Percentiles rank a stretch among this genome's conserved stretches.
phyloP scores from a whole-genome alignment of 352 stramenopile genomes.

The Phytophthora sansomeana region DNA sequence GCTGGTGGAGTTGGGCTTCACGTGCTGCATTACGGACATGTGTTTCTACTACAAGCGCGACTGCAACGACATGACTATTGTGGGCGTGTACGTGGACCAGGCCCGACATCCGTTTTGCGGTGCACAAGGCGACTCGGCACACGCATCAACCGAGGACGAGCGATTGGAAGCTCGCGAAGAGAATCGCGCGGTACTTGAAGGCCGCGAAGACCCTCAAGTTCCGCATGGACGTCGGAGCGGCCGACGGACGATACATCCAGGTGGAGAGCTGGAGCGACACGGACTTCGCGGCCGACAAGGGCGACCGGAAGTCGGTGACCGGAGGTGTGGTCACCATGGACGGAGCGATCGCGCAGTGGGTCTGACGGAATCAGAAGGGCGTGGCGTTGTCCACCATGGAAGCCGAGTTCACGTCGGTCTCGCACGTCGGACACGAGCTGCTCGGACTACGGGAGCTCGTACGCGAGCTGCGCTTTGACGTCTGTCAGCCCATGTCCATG shows the following conservation, averaged over 20 bases:
- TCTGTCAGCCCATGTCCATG: not conserved
- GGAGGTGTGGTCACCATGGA: conserved; percentile 11
- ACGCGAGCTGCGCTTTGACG: not conserved
- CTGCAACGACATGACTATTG: no score
- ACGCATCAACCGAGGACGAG: conserved; percentile 11
- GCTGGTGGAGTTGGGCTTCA: no score
- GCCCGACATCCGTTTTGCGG: conserved; percentile 33
- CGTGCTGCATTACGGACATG: no score
- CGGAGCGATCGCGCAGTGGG: conserved; percentile 13
- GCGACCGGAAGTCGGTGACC: conserved; percentile 29
- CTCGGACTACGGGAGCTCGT: conserved; percentile 13
- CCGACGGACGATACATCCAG: not conserved
- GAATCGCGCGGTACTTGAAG: conserved; percentile 30
- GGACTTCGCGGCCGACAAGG: conserved; percentile 33
- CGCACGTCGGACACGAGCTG: conserved; percentile 5
- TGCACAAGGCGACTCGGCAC: conserved; percentile 20
- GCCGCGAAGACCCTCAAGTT: conserved; percentile 20
- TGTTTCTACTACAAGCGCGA: no score
- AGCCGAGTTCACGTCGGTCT: conserved; percentile 18
- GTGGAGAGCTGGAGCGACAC: conserved; percentile 25
- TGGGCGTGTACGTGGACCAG: no score
- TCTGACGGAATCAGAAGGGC: conserved; percentile 22
- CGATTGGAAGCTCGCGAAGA: conserved; percentile 22
- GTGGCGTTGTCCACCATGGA: conserved; percentile 24
- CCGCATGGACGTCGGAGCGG: not conserved